phyloP scores from a whole-genome alignment of 2,329 filamentous ascomycete species.

The Cercospora brassicicola region DNA sequence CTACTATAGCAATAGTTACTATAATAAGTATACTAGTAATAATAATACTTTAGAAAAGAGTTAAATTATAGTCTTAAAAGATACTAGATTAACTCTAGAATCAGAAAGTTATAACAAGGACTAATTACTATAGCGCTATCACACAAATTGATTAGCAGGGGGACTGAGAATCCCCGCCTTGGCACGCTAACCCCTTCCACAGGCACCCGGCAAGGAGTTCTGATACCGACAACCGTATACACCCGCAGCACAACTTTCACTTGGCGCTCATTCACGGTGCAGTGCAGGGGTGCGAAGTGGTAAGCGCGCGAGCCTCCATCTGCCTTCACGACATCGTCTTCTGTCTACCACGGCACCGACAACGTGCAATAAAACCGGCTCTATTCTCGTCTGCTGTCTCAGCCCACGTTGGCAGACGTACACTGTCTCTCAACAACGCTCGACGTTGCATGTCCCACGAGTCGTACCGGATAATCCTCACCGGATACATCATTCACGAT shows the following conservation, averaged over 20 bases:
- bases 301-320: background rate
- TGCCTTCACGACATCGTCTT: background rate
- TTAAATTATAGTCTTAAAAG: too few relatives aligned
- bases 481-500: background rate
- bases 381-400: background rate
- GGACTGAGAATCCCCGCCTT: too few relatives aligned
- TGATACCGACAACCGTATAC: background rate
- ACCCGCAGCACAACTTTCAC: background rate
- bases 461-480: background rate
- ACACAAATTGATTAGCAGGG: too few relatives aligned
- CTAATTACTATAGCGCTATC: too few relatives aligned
- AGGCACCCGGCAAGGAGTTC: too few relatives aligned
- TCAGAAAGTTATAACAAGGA: too few relatives aligned
- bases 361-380: background rate
- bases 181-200: too few relatives aligned
- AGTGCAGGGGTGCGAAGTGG: background rate
- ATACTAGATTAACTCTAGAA: too few relatives aligned
- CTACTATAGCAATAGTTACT: too few relatives aligned
- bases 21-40: too few relatives aligned
- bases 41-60: too few relatives aligned
- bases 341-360: conserved; percentile 5
- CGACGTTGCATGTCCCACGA: background rate
- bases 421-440: background rate
- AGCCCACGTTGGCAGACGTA: background rate
- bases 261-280: background rate